Base-by-base conservation (phyloP, 768 basidiomycete species). In the Trametes coccinea region DNA sequence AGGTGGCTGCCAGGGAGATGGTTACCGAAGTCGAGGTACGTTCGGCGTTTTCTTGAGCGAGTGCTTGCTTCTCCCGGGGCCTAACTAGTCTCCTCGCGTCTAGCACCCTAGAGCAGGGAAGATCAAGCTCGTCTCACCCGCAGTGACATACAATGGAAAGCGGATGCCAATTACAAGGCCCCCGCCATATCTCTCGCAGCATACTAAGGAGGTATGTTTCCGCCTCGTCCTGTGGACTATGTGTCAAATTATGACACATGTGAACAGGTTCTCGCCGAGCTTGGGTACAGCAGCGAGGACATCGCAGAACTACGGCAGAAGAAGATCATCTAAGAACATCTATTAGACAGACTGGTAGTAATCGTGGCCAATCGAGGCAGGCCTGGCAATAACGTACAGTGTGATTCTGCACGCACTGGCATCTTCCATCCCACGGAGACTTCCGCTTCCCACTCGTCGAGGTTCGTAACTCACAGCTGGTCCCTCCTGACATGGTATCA, bases 121-220 rank as follows among this genome's bases (percentile, higher is more conserved):
- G 67, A 79, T 95, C 71, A 91, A 89, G 71, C 78, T 94, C 65
- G 89, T 92, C 27, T 87, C 87, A 2, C 90, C 93, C 17, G 85
- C 93, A 0, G 91, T 93, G 31, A 79, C 83, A 11, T 94, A 93
- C 76, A 89, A 93, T 67, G 92, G 92, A 16, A 76, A 80, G 72
- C 85, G 85, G 67, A 92, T 92, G 85, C 80, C 83, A 33, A 82
- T 93, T 44, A 80, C 77, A 51, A 80, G 84, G 59, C 83, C 91
- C n/a, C 92, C 93, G 10, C 93, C 93, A n/a, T 93, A 86, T 81
- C 78, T 92, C 27, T 92, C 90, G 54, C 84, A 94, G 67, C 93
- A 94, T 73, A 94, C 92, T 13, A 77, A 76, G 3, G 89, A 93
- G 84, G 89, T 88, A 30, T 14, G 53, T 50, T 8, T 7, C 5